Conservation (phyloP, 2,329 filamentous ascomycete genomes). For the Colletotrichum euphorbiae region DNA sequence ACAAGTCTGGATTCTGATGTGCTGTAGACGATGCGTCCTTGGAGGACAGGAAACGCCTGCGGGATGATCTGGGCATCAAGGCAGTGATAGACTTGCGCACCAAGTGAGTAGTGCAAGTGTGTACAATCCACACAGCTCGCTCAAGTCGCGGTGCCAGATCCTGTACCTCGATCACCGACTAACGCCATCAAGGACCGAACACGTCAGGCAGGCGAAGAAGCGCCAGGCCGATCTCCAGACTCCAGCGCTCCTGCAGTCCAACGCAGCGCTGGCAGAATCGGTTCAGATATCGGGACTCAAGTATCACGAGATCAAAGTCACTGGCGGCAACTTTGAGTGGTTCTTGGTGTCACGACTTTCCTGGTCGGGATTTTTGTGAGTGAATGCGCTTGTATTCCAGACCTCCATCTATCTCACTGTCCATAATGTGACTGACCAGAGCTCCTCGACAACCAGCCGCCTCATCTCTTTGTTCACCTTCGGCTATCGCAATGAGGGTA, state of each 20-base stretch:
- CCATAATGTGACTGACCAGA: conserved; percentile 5
- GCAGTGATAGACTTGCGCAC: conserved; percentile 85
- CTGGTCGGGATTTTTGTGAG: conserved; percentile 73
- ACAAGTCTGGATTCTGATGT: conserved; percentile 3
- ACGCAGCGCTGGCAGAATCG: conserved; percentile 64
- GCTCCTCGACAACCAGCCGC: conserved; percentile 54
- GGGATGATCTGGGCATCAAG: conserved; percentile 70
- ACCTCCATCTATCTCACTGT: not conserved
- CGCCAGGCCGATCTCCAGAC: conserved; percentile 59
- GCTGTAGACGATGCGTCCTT: conserved; percentile 76
- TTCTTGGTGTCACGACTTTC: conserved; percentile 75
- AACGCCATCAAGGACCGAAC: conserved; percentile 70
- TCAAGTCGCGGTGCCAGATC: conserved; percentile 19
- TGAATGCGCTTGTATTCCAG: conserved; percentile 22
- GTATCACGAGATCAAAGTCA: conserved; percentile 78
- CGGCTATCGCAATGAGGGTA: conserved; percentile 76
- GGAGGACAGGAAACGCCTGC: conserved; percentile 70
- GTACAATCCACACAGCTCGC: not conserved
- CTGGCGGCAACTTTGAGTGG: conserved; percentile 76
- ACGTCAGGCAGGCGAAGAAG: conserved; percentile 75
- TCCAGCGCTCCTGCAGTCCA: conserved; percentile 59
- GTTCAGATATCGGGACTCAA: conserved; percentile 71
- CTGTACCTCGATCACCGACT: conserved; percentile 13
- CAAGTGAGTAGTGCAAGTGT: conserved; percentile 60
- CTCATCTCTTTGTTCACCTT: conserved; percentile 72